A percentile compares a stretch with the other conserved stretches of the same genome.
These are phyloP conservation scores for Candida ulmi DNA, from an alignment of 805 yeast genomes.

Conservation along the genomic window DNA sequence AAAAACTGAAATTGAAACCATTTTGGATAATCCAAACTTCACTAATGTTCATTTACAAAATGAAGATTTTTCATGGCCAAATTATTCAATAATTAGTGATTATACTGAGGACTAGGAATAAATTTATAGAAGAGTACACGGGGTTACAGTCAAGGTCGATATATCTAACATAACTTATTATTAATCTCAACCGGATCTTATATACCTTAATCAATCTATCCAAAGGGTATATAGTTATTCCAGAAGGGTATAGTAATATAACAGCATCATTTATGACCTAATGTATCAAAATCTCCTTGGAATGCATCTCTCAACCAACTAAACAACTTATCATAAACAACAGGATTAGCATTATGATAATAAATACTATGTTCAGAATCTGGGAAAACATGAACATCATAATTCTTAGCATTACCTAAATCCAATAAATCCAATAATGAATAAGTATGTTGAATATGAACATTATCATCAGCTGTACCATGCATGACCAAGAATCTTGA, in stretches of 20 bases:
- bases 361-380: conserved; percentile 73
- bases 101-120: too few species aligned
- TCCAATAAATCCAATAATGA: conserved; percentile 72
- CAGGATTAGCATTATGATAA: conserved; percentile 64
- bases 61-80: too few species aligned
- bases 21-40: too few species aligned
- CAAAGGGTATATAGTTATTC: too few species aligned
- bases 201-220: too few species aligned
- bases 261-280: conserved; percentile 14
- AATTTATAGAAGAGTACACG: too few species aligned
- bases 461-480: conserved; percentile 97
- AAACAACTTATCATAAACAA: conserved; percentile 63
- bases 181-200: too few species aligned
- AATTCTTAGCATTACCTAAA: conserved; percentile 67
- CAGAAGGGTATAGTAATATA: too few species aligned
- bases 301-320: conserved; percentile 65
- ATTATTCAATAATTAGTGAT: background rate
- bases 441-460: conserved; percentile 87
- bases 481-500: conserved; percentile 85
- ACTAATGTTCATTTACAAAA: too few species aligned
- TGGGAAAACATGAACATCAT: conserved; percentile 74
- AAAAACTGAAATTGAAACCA: too few species aligned
- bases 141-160: too few species aligned
- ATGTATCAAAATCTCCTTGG: conserved; percentile 36
- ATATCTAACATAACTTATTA: too few species aligned